Conservation (phyloP, 176 grass and related monocot genomes). For the Oryza australiensis region DNA sequence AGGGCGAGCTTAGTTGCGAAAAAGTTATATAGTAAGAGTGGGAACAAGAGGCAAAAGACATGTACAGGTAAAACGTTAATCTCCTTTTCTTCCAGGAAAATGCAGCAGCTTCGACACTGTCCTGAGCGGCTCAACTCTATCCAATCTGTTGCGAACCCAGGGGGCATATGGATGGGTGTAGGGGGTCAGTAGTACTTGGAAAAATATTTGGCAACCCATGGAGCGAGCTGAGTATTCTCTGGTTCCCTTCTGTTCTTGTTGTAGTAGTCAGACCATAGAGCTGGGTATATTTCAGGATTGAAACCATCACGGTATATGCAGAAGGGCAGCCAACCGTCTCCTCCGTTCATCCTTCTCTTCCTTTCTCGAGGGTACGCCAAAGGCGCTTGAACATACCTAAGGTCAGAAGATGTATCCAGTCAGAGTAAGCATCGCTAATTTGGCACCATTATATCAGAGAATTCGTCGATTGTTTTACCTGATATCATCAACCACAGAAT, state of each 20-base stretch:
- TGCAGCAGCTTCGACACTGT: constrained; percentile 17
- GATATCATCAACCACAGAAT: constrained; percentile 71
- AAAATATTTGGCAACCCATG: constrained; percentile 90
- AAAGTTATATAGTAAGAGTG: constrained; percentile 32
- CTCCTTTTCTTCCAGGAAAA: constrained; percentile 24
- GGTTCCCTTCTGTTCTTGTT: constrained; percentile 77
- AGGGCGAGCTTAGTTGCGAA: constrained; percentile 37
- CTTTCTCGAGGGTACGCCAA: constrained; percentile 90
- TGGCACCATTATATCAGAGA: neutral
- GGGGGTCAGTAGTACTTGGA: constrained; percentile 52
- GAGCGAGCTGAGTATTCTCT: constrained; percentile 86
- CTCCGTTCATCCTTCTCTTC: constrained; percentile 68
- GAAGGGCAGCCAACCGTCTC: constrained; percentile 80
- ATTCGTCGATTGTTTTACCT: constrained; percentile 57
- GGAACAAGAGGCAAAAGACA: constrained; percentile 33
- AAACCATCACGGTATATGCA: constrained; percentile 83
- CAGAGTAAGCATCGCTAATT: constrained; percentile 1
- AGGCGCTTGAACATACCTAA: constrained; percentile 89
- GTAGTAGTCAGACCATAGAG: constrained; percentile 89
- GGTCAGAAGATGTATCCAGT: neutral
- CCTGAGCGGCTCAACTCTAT: constrained; percentile 24
- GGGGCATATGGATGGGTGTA: neutral
- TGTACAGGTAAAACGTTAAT: constrained; percentile 52
- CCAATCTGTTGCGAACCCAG: constrained; percentile 3
- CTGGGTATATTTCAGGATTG: constrained; percentile 65